A percentile compares a stretch with the other conserved stretches of the same genome.
Conservation (phyloP, 148 eudicot genomes). For the Chenopodium album region DNA sequence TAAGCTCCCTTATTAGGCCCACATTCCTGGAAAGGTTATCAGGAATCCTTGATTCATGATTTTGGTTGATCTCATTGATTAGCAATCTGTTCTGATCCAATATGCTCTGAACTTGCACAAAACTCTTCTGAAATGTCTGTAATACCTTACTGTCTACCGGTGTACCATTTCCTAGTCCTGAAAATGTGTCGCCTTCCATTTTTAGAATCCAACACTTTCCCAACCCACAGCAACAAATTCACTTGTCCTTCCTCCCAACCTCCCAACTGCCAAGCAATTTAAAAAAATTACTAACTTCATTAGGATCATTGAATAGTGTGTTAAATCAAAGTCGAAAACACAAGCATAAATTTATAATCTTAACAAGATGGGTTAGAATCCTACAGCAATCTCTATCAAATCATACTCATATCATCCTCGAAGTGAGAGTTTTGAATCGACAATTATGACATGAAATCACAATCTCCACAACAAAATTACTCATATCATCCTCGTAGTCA, state of each 20-base stretch:
- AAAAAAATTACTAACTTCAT: background rate
- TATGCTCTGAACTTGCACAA: constrained; percentile 77
- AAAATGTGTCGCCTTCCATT: constrained; percentile 84
- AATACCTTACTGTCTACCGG: constrained; percentile 65
- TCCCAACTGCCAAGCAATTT: constrained; percentile 3
- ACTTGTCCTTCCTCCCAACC: constrained; percentile 26
- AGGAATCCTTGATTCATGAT: constrained; percentile 80
- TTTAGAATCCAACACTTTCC: background rate
- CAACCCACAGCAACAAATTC: constrained; percentile 17
- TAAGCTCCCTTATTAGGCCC: constrained; percentile 77
- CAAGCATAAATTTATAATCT: no score
- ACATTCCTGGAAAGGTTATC: constrained; percentile 76
- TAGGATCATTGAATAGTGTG: no score
- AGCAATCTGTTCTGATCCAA: constrained; percentile 78
- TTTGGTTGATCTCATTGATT: constrained; percentile 86
- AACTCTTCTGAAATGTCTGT: constrained; percentile 77
- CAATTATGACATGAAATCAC: background rate
- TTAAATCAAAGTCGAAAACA: no score
- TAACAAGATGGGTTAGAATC: no score
- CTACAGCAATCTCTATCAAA: no score
- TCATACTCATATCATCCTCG: no score
- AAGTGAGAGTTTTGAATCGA: no score
- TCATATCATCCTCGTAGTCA: no score
- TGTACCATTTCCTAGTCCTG: constrained; percentile 60
- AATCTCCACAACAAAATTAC: background rate